Conservation (phyloP, 2,329 filamentous ascomycete species). For the Cytospora chrysosperma region DNA sequence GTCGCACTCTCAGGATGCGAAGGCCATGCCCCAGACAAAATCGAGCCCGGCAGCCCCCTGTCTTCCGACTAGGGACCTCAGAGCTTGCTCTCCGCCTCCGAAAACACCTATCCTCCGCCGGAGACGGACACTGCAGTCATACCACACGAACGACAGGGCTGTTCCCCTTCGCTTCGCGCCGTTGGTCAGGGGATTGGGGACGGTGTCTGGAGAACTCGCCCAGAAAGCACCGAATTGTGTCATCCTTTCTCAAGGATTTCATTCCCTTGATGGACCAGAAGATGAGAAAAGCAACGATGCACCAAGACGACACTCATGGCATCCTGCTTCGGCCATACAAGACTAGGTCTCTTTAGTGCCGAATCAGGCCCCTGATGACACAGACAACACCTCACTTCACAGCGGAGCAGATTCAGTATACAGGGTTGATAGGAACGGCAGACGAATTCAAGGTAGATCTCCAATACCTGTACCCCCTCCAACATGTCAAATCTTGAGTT, state of each 20-base stretch:
- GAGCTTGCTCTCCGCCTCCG: neutral
- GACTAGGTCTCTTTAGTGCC: conserved; percentile 7
- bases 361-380: neutral
- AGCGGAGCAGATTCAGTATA: accelerated
- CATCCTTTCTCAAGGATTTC: neutral
- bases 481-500: neutral
- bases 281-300: neutral
- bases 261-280: neutral
- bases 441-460: neutral
- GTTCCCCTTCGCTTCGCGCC: neutral
- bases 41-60: neutral
- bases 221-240: neutral
- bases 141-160: neutral
- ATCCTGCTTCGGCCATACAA: neutral
- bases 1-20: neutral
- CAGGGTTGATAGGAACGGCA: too few relatives aligned
- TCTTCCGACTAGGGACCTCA: neutral
- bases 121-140: neutral
- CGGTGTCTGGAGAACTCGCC: neutral
- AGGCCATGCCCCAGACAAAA: neutral
- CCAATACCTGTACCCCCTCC: neutral
- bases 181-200: neutral
- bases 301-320: neutral
- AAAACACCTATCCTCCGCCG: neutral
- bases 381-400: neutral